phyloP scores from a whole-genome alignment of 345 rosid genomes.

The Brassica juncea region DNA sequence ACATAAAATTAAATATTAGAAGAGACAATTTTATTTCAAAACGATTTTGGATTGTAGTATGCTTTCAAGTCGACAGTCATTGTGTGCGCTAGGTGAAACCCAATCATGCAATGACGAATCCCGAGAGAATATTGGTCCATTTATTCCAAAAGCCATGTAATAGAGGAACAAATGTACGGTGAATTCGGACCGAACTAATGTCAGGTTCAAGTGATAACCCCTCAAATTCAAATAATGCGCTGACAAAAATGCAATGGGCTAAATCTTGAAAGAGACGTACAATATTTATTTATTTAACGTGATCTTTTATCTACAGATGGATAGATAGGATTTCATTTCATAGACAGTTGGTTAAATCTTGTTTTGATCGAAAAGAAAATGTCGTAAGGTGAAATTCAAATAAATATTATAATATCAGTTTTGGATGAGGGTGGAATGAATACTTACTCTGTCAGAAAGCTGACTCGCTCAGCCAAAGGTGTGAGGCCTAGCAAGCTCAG shows the following conservation, averaged over 20 bases:
- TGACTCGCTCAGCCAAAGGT: constrained; percentile 92
- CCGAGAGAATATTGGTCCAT: constrained; percentile 7
- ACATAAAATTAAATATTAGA: neutral
- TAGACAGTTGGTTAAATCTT: constrained; percentile 24
- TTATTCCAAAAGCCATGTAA: neutral
- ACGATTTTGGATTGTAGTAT: neutral
- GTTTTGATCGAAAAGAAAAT: constrained; percentile 14
- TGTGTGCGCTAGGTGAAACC: neutral
- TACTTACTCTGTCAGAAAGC: constrained; percentile 95
- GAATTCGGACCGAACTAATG: constrained; percentile 1
- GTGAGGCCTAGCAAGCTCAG: constrained; percentile 85
- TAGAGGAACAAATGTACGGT: neutral
- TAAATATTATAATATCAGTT: neutral
- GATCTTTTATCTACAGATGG: neutral
- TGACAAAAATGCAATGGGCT: constrained; percentile 4
- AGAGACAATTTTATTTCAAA: neutral
- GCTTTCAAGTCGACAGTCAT: constrained; percentile 11
- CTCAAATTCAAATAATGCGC: neutral
- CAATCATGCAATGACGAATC: constrained; percentile 28
- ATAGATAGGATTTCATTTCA: neutral
- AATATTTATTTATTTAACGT: constrained; percentile 6
- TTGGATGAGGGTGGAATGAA: neutral
- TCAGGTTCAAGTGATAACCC: neutral
- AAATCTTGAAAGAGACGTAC: neutral
- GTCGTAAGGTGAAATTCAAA: constrained; percentile 1